Conservation (phyloP, 2,329 filamentous ascomycete species). For the Biscogniauxia marginata region DNA sequence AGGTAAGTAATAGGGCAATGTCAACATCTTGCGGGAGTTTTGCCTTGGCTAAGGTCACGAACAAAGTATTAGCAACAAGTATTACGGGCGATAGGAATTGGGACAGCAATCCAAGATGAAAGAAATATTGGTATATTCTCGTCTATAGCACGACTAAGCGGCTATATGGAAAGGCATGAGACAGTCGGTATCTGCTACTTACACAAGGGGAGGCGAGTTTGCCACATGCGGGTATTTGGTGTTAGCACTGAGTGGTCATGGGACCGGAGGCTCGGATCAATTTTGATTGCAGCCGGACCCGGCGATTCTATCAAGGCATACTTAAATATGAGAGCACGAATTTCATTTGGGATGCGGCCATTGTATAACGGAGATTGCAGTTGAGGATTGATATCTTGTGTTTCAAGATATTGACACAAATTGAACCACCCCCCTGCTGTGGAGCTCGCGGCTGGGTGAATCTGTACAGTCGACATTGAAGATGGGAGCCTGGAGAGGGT, state of each 20-base stretch:
- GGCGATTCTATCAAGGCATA: constrained; percentile 29
- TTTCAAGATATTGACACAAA: constrained; percentile 13
- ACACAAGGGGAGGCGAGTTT: not conserved
- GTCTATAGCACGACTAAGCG: constrained; percentile 18
- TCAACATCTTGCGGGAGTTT: constrained; percentile 3
- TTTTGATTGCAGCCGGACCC: constrained; percentile 2
- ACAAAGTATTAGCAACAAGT: constrained; percentile 1
- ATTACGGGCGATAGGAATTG: not conserved
- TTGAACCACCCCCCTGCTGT: too few species aligned
- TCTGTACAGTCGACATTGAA: too few species aligned
- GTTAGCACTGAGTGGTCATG: constrained; percentile 15
- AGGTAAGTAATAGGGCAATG: constrained; percentile 33
- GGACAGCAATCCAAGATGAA: too few species aligned
- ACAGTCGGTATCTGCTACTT: not conserved
- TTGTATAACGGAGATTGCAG: constrained; percentile 21
- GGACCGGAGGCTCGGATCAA: constrained; percentile 16
- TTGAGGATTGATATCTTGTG: constrained; percentile 18
- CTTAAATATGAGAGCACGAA: constrained; percentile 35
- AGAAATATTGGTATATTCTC: too few species aligned
- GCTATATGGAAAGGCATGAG: not conserved
- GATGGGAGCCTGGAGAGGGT: too few species aligned
- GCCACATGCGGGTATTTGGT: not conserved
- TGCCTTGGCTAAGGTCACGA: not conserved
- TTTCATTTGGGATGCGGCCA: constrained; percentile 29
- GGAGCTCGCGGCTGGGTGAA: too few species aligned